Percentiles rank a stretch among this genome's conserved stretches.
Conservation (phyloP, 2,329 filamentous ascomycete species). For the Aureobasidium sp. region DNA sequence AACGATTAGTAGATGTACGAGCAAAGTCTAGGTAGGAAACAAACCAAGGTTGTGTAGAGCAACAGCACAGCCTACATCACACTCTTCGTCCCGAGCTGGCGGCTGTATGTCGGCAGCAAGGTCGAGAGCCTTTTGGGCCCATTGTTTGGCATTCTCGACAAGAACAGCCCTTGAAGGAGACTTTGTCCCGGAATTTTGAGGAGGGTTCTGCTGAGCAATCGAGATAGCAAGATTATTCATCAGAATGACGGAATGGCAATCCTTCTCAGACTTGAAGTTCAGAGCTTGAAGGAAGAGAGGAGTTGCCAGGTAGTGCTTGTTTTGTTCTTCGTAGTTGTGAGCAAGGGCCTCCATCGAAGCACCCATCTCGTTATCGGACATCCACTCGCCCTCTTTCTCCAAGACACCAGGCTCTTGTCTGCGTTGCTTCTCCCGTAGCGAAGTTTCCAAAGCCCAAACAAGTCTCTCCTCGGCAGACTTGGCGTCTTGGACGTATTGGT, state of each 20-base stretch:
- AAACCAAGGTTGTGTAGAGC: constrained; percentile 68
- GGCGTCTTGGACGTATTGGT: constrained; percentile 65
- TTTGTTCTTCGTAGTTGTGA: constrained; percentile 65
- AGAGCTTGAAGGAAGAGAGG: constrained; percentile 84
- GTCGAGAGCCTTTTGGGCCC: constrained; percentile 70
- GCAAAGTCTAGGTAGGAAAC: not conserved
- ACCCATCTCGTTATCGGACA: constrained; percentile 65
- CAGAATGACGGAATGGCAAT: constrained; percentile 73
- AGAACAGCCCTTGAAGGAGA: constrained; percentile 46
- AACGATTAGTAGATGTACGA: not conserved
- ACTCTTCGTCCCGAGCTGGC: constrained; percentile 65
- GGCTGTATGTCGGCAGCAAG: constrained; percentile 60
- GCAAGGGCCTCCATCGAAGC: constrained; percentile 57
- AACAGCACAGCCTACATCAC: constrained; percentile 74
- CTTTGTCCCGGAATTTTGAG: constrained; percentile 23
- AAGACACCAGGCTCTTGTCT: constrained; percentile 56
- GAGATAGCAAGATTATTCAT: constrained; percentile 79
- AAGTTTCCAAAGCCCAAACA: constrained; percentile 73
- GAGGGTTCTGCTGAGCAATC: constrained; percentile 58
- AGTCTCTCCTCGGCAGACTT: constrained; percentile 69
- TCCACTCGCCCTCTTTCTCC: constrained; percentile 63
- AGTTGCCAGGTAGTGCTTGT: constrained; percentile 72
- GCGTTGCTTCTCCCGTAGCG: constrained; percentile 65
- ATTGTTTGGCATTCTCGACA: constrained; percentile 64
- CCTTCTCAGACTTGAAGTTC: constrained; percentile 54